Evolutionary conservation across 441 rosid species (phyloP).

Genomic region (Eruca vesicaria): DNA sequence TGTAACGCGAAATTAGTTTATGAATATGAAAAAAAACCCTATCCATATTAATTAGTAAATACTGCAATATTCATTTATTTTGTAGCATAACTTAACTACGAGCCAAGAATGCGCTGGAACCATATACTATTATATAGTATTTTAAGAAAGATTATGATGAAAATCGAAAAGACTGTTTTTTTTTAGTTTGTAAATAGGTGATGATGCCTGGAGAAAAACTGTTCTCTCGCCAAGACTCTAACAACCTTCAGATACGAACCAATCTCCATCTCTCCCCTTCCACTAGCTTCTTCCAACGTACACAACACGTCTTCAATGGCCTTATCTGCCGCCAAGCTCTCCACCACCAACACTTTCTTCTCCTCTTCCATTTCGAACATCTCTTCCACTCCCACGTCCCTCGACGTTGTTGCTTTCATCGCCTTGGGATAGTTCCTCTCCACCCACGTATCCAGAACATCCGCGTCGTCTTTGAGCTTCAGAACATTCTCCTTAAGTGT

Average conservation of each 20-base stretch:
- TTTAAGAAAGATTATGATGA: no score
- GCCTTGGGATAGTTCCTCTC: conserved; percentile 22
- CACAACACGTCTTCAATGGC: conserved; percentile 53
- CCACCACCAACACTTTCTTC: conserved; percentile 34
- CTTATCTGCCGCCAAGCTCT: conserved; percentile 36
- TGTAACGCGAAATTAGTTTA: no score
- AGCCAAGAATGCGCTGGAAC: no score
- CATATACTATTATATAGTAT: no score
- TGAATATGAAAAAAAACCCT: no score
- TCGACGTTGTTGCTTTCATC: conserved; percentile 19
- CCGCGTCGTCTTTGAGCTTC: conserved; percentile 24
- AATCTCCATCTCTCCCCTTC: conserved; percentile 33
- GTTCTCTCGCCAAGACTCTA: conserved; percentile 59
- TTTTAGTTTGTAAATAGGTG: no score
- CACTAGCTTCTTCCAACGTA: conserved; percentile 46
- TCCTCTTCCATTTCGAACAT: conserved; percentile 31
- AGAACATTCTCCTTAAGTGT: conserved; percentile 28
- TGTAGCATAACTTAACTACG: no score
- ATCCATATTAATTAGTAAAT: no score
- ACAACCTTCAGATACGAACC: conserved; percentile 50
- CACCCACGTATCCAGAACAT: conserved; percentile 40
- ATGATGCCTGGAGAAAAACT: conserved; percentile 29
- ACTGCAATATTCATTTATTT: no score
- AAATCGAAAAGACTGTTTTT: no score
- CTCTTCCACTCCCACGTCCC: conserved; percentile 15